A percentile compares a stretch with the other conserved stretches of the same genome.
Conservation (phyloP, 2,329 filamentous ascomycete species). For the Lecanicillium sp. region DNA sequence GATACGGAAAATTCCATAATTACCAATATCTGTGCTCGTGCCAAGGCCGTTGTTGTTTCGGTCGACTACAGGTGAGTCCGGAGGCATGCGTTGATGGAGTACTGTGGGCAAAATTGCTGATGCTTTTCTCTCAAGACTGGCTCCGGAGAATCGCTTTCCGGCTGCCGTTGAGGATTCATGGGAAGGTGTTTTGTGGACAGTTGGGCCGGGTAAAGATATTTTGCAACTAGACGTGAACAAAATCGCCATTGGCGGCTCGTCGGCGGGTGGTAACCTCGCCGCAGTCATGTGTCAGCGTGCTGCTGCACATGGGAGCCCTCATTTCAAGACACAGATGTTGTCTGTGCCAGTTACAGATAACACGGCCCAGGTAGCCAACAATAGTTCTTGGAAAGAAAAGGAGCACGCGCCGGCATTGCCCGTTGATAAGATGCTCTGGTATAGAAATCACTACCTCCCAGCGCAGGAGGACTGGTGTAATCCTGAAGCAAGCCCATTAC, state of each 20-base stretch:
- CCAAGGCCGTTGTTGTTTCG: conserved; percentile 8
- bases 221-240: conserved; percentile 27
- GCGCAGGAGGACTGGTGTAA: conserved; percentile 33
- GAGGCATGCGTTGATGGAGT: too few species aligned
- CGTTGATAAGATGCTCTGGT: conserved; percentile 52
- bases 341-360: conserved; percentile 52
- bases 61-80: conserved; percentile 6
- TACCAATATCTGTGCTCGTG: conserved; percentile 30
- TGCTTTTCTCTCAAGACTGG: too few species aligned
- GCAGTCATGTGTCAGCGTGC: conserved; percentile 4
- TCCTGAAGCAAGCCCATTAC: conserved; percentile 41
- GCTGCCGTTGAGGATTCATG: conserved; percentile 44
- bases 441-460: conserved; percentile 48
- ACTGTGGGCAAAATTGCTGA: too few species aligned
- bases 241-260: conserved; percentile 38
- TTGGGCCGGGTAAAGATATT: conserved; percentile 2
- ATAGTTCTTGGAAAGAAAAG: conserved; percentile 39
- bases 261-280: conserved; percentile 11
- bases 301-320: neutral
- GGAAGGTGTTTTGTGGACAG: conserved; percentile 39
- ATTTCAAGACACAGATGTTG: conserved; percentile 38
- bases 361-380: conserved; percentile 32
- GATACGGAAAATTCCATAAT: conserved; percentile 40
- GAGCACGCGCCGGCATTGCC: conserved; percentile 43
- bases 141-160: conserved; percentile 42